Evolutionary conservation across 306 rosid genomes (phyloP), one percentile per base, ranked within the genome.

Genomic region (Citrullus mucosospermus): DNA sequence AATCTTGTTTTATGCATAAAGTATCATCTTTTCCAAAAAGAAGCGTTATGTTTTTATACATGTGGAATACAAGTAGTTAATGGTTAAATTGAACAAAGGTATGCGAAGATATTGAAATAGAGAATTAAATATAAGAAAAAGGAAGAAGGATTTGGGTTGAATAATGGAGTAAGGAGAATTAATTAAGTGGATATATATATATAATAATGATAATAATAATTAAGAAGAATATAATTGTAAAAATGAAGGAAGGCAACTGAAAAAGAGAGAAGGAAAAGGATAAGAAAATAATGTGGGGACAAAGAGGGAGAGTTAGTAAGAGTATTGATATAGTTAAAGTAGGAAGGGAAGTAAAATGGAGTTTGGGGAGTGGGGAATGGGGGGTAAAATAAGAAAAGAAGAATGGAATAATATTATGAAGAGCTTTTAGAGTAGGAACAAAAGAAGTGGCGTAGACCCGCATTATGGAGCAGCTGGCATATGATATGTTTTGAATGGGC

Each of bases 401-500:
- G 57, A 70, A 22, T 70, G 5, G 76, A 70, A 70, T 43, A 68
- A 68, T 70, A 70, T 70, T 70, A 10, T 6, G 12, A 70, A 70
- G 15, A 46, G 39, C 39, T 70, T 72, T 72, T 30, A 4, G 77
- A 50, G 77, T 28, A 46, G 32, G 57, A 70, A 72, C 60, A 72
- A 72, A 72, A 72, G 41, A 72, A 72, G 77, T 72, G 77, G 77
- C 77, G 59, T 72, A 72, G 77, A 53, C 44, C 60, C 77, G 58
- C 77, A 72, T 72, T 48, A 72, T 71, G 77, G 60, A 53, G 57
- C 57, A 69, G 56, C 56, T 69, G 59, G 77, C 58, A 71, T 71
- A 71, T 71, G 59, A 71, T 50, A 32, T 71, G 77, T 71, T 28
- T 70, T 44, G 48, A 70, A 70, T 70, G 76, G 57, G 57, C 76